Conservation (phyloP, 139 green algal species). For the Coelastrella sp. region DNA sequence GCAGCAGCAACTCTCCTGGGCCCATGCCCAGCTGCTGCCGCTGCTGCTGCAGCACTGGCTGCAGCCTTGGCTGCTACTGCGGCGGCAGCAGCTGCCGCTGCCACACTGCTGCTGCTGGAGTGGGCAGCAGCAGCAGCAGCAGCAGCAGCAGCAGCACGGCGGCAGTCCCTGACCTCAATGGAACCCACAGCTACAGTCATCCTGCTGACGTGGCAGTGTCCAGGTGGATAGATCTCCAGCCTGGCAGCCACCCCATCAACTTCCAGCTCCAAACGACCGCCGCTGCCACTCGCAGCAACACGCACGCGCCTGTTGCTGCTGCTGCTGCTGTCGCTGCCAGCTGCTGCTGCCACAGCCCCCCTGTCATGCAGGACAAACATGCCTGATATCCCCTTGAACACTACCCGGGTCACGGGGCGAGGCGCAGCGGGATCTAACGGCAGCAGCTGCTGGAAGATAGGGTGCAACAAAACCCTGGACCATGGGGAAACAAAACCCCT, state of each 20-base stretch:
- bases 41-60: neutral
- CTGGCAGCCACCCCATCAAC: slow-evolving; percentile 58
- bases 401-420: neutral
- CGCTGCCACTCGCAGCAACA: slow-evolving; percentile 6
- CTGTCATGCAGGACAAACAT: slow-evolving; percentile 58
- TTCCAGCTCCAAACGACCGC: slow-evolving; percentile 65
- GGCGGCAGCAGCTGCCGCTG: slow-evolving; percentile 30
- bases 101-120: slow-evolving; percentile 4
- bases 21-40: slow-evolving; percentile 22
- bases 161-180: slow-evolving; percentile 61
- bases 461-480: slow-evolving; percentile 36
- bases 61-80: neutral
- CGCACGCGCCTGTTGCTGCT: neutral
- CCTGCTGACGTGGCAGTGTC: slow-evolving; percentile 53
- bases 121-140: neutral
- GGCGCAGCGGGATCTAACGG: slow-evolving; percentile 25
- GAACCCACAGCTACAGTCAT: slow-evolving; percentile 55
- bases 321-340: neutral
- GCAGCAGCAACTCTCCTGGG: neutral
- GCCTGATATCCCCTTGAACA: slow-evolving; percentile 36
- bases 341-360: neutral
- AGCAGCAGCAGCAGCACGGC: neutral
- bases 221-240: slow-evolving; percentile 49
- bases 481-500: slow-evolving; percentile 43
- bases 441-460: slow-evolving; percentile 34